Evolutionary conservation across 2,329 filamentous ascomycete species (phyloP).

Genomic region (Colletotrichum liaoningense): DNA sequence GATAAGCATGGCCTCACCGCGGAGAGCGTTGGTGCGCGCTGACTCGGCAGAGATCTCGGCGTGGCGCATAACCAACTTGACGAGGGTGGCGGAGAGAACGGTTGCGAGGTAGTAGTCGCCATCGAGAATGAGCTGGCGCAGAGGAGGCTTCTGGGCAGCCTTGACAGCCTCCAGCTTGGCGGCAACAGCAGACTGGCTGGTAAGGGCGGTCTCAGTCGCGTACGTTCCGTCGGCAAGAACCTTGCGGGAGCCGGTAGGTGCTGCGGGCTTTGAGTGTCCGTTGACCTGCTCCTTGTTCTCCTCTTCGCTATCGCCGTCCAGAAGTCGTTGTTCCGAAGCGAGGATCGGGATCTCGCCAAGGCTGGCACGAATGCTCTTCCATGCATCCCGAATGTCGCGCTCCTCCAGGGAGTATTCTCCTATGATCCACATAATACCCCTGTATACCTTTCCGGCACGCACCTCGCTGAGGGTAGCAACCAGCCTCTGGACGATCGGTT

Average conservation of each 20-base stretch:
- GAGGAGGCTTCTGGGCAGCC: conserved; percentile 93
- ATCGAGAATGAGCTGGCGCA: conserved; percentile 94
- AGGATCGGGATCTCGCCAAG: conserved; percentile 97
- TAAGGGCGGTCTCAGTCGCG: conserved; percentile 94
- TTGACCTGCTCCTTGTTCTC: conserved; percentile 75
- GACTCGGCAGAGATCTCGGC: conserved; percentile 89
- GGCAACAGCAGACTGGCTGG: conserved; percentile 88
- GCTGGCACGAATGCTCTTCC: conserved; percentile 94
- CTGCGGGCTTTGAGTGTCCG: conserved; percentile 79
- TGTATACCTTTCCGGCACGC: conserved; percentile 95
- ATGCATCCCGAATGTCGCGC: conserved; percentile 93
- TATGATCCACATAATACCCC: conserved; percentile 96
- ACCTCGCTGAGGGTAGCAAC: conserved; percentile 94
- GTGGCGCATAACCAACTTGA: conserved; percentile 98
- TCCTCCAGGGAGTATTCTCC: conserved; percentile 97
- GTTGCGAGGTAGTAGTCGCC: conserved; percentile 97
- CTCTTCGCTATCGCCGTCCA: conserved; percentile 85
- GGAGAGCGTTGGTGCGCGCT: conserved; percentile 90
- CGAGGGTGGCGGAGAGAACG: conserved; percentile 94
- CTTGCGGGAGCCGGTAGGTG: conserved; percentile 86
- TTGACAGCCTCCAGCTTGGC: conserved; percentile 97
- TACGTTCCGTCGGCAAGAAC: conserved; percentile 97
- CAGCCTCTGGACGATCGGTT: conserved; percentile 87
- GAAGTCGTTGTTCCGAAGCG: conserved; percentile 89
- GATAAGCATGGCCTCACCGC: conserved; percentile 98